Conservation (phyloP, 1,284 basidiomycete genomes). For the Ceratobasidium sp. region DNA sequence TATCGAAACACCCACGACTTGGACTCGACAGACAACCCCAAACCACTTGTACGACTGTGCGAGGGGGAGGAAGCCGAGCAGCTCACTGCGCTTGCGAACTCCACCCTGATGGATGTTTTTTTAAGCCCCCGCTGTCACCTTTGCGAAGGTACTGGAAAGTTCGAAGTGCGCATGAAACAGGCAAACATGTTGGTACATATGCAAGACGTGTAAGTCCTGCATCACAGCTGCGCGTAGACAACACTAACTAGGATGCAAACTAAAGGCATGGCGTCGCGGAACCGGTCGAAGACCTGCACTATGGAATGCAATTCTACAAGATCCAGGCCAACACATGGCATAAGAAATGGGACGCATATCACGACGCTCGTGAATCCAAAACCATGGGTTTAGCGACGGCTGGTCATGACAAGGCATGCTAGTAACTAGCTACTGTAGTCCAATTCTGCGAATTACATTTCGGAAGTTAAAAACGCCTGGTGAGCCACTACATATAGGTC, state of each 20-base stretch:
- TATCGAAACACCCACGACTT: not conserved
- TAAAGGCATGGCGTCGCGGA: slow-evolving; percentile 3
- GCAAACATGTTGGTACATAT: not conserved
- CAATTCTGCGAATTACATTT: too few species aligned
- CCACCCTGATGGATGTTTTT: not conserved
- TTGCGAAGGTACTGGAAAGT: slow-evolving; percentile 1
- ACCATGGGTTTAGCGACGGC: too few species aligned
- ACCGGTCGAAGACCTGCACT: not conserved
- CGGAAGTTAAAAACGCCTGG: too few species aligned
- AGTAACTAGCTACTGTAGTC: too few species aligned
- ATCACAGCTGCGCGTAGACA: not conserved
- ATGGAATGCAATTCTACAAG: not conserved
- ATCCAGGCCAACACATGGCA: too few species aligned
- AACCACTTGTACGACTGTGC: not conserved
- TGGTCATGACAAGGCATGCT: too few species aligned
- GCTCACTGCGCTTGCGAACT: not conserved
- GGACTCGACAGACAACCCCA: not conserved
- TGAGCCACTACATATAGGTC: too few species aligned
- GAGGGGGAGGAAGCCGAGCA: not conserved
- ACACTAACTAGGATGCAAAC: not conserved
- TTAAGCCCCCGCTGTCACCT: not conserved
- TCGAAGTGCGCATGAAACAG: not conserved
- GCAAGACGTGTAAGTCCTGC: slow-evolving; percentile 6
- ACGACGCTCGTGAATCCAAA: too few species aligned
- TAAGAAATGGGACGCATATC: too few species aligned